Evolutionary conservation across 148 eudicot species (phyloP), one percentile per base, ranked within the genome.

Genomic region (Heliosperma pusillum): DNA sequence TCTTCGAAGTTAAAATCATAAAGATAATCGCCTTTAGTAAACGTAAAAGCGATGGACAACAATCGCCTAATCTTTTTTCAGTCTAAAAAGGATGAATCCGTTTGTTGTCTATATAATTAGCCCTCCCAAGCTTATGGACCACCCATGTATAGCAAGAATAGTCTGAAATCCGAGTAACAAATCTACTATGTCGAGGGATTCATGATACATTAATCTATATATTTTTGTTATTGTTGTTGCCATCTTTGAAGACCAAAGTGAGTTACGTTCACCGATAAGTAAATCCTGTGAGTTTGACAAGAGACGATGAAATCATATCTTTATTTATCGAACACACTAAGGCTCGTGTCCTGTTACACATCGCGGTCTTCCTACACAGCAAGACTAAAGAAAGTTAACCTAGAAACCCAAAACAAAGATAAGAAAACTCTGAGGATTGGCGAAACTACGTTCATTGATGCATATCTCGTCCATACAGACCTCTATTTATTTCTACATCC

Each of bases 271-370:
- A 3, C 4, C 6, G 40, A 4, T 4, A 33, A 33, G 40, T 33
- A 33, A 5, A 33, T 3, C 5, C 40, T 33, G 11, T 12, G 53
- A 10, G 53, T 47, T 47, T 15, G 53, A 47, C 53, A 47, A 47
- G 53, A 47, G 53, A 11, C 16, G 53, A 11, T 9, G 53, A 3
- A 47, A 47, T 1, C 13, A 10, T 47, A 10, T 42, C 45, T 42
- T 47, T 47, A 47, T 47, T 47, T 15, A 47, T 15, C 16, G 53
- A 47, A 15, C 16, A 47, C 83, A 26, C 80, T 81, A 20, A 74
- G 70, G 56, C 80, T 72, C 25, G 80, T 47, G 8, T 55, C 74
- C 53, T 6, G 53, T 47, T 47, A 47, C 53, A 47, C 53, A 10
- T 47, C 53, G 53, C 3, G 53, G 53, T 47, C 53, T 47, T 10